Conservation (phyloP, 2,329 filamentous ascomycete genomes). For the Polytolypa hystricis region DNA sequence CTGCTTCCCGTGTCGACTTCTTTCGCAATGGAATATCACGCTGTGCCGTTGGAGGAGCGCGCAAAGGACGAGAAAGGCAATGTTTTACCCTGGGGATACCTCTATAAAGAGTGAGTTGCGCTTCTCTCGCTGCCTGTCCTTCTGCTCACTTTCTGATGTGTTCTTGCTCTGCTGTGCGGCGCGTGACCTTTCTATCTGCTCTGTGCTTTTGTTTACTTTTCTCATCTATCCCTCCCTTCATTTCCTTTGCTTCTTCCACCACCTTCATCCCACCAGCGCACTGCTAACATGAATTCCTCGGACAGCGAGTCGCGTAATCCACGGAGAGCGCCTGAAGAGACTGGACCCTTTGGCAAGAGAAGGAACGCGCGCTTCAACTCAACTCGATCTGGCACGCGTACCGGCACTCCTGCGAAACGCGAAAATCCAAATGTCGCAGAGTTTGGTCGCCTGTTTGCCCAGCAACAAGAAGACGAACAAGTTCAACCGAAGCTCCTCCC, state of each 20-base stretch:
- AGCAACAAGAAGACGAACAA: slow-evolving; percentile 35
- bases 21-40: slow-evolving; percentile 51
- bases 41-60: slow-evolving; percentile 52
- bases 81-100: slow-evolving; percentile 51
- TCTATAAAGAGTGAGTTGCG: slow-evolving; percentile 47
- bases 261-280: slow-evolving; percentile 5
- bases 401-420: slow-evolving; percentile 46
- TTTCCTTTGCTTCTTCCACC: slow-evolving; percentile 5
- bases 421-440: slow-evolving; percentile 44
- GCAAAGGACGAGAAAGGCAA: slow-evolving; percentile 49
- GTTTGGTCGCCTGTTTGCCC: slow-evolving; percentile 34
- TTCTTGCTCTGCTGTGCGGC: not conserved
- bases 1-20: not conserved
- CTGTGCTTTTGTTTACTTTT: not conserved
- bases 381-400: slow-evolving; percentile 43
- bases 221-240: not conserved
- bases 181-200: not conserved
- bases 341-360: slow-evolving; percentile 50
- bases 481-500: slow-evolving; percentile 19
- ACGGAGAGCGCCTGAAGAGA: slow-evolving; percentile 46
- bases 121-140: not conserved
- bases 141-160: not conserved
- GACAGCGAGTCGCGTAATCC: slow-evolving; percentile 37
- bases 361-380: slow-evolving; percentile 35
- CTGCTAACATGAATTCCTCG: not conserved